Base-by-base conservation (phyloP, 2,329 filamentous ascomycete genomes). In the Peltaster fructicola region DNA sequence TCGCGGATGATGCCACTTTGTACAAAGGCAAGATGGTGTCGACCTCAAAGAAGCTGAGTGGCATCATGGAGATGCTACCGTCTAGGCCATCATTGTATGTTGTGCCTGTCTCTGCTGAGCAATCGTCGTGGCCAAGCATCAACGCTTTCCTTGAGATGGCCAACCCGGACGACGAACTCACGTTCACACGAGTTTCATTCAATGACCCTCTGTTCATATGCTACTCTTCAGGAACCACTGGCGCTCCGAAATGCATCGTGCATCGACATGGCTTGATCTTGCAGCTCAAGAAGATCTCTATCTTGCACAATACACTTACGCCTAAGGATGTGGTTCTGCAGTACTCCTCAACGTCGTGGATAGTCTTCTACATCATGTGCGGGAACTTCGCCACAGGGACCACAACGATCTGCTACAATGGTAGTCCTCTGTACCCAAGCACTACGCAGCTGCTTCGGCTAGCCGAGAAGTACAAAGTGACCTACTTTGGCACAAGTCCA, bases 341-440 rank as follows among this genome's bases (percentile, higher is more conserved):
- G 30, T 61, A 57, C 37, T 52, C 48, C 4, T 55, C 46, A 20
- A 59, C 56, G 2, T 55, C 53, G 5, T 61, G 57, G 57, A 50
- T 59, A 1, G 44, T 59, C n/a, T 57, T 51, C 40, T 54, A 56
- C 34, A 48, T 55, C 20, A 54, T 56, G 51, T 47, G 52, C 26
- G 51, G 51, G 14, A 48, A 56, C 32, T 40, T 56, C n/a, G 45
- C 49, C 8, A 46, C 47, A 14, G 54, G 54, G n/a, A 47, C 50
- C 8, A 50, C 47, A 14, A 40, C 54, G 6, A 46, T 59, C 32
- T 44, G 52, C 22, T 60, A 58, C 38, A 53, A 57, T 27, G 56
- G 56, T 11, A 52, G 48, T 2, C 52, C 54, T 0, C 39, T 57
- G 20, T 54, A 50, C 37, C 56, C 55, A 3, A 42, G 47, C 27